Evolutionary conservation across 129 eudicot species (phyloP).

Genomic region (Saussurea involucrata): DNA sequence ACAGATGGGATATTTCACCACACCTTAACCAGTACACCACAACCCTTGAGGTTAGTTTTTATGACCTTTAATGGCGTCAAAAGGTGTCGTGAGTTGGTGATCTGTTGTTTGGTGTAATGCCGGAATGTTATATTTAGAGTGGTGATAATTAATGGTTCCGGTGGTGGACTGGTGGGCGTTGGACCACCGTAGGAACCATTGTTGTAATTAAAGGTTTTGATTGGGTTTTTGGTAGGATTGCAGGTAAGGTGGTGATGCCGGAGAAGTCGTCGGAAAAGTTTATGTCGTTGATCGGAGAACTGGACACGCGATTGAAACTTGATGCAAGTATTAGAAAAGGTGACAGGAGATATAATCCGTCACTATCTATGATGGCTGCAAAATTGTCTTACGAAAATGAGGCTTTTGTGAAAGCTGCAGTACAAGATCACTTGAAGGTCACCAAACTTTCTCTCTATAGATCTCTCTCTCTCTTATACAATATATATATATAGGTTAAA

Average conservation of each 20-base stretch:
- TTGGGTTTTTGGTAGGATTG: slow-evolving; percentile 2
- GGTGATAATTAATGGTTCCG: not conserved
- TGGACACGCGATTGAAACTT: slow-evolving; percentile 46
- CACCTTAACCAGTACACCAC: no score
- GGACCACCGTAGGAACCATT: not conserved
- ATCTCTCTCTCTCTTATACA: not conserved
- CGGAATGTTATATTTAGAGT: not conserved
- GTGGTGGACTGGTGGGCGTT: not conserved
- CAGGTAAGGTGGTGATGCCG: slow-evolving; percentile 61
- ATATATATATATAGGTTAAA: not conserved
- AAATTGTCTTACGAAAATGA: slow-evolving; percentile 60
- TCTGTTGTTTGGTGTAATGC: not conserved
- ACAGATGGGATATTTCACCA: no score
- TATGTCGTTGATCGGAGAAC: slow-evolving; percentile 40
- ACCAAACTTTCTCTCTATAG: not conserved
- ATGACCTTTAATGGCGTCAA: not conserved
- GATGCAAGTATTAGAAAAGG: slow-evolving; percentile 30
- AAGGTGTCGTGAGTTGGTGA: not conserved
- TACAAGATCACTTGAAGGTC: slow-evolving; percentile 64
- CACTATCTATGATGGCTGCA: slow-evolving; percentile 63
- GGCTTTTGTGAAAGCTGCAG: slow-evolving; percentile 35
- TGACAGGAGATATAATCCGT: slow-evolving; percentile 34
- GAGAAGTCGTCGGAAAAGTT: slow-evolving; percentile 39
- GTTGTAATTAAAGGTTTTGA: not conserved
- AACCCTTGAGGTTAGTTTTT: no score